phyloP scores from a whole-genome alignment of 805 yeast genomes.

The Candida caryicola region DNA sequence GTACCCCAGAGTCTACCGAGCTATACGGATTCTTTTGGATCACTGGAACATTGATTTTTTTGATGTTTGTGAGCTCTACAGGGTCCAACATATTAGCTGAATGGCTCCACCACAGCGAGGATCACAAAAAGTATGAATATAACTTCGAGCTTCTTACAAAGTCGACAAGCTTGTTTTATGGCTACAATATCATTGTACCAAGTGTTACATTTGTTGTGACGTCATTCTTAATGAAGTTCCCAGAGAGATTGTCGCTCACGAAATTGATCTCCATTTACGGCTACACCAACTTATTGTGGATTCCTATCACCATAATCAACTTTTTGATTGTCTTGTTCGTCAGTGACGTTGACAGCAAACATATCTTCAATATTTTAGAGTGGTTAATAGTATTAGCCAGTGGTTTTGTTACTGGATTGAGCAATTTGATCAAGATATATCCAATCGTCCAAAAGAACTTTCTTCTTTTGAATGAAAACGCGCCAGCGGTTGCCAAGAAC shows the following conservation, averaged over 20 bases:
- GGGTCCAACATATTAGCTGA: conserved; percentile 63
- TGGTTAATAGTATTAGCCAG: conserved; percentile 64
- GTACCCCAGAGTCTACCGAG: conserved; percentile 49
- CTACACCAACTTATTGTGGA: conserved; percentile 79
- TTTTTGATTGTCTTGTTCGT: conserved; percentile 56
- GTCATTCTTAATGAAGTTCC: conserved; percentile 53
- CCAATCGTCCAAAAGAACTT: conserved; percentile 37
- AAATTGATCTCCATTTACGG: conserved; percentile 77
- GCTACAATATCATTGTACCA: conserved; percentile 72
- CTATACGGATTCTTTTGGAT: conserved; percentile 91
- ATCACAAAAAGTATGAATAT: conserved; percentile 46
- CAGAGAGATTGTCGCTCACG: conserved; percentile 48
- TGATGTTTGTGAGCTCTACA: conserved; percentile 73
- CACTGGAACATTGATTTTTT: conserved; percentile 73
- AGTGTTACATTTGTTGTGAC: conserved; percentile 48
- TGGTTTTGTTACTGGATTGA: conserved; percentile 57
- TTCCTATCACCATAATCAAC: conserved; percentile 69
- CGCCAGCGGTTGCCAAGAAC: conserved; percentile 33
- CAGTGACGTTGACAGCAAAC: conserved; percentile 29
- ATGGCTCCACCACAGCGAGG: conserved; percentile 41
- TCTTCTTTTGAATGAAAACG: conserved; percentile 23
- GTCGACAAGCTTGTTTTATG: conserved; percentile 69
- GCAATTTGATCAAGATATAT: conserved; percentile 47
- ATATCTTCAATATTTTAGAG: conserved; percentile 50
- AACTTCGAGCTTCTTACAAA: conserved; percentile 61